These are phyloP conservation scores for Alternaria postmessia DNA, from an alignment of 2,329 filamentous ascomycete species.

Conservation along the genomic window DNA sequence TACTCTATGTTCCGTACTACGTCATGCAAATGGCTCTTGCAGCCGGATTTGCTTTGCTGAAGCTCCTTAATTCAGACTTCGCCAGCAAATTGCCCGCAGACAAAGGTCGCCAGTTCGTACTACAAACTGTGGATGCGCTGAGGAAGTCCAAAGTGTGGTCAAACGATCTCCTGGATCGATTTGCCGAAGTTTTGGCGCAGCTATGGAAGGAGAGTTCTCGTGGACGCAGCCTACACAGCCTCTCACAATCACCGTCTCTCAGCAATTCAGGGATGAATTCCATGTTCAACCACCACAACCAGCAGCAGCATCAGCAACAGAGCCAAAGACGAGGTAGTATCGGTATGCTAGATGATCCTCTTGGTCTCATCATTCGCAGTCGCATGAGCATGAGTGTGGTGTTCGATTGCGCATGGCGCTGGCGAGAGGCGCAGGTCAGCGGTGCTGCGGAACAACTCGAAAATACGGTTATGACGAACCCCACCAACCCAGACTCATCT, in stretches of 20 bases:
- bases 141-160: constrained; percentile 76
- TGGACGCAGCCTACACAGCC: constrained; percentile 48
- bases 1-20: constrained; percentile 76
- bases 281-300: constrained; percentile 43
- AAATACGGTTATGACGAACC: constrained; percentile 81
- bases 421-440: constrained; percentile 72
- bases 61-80: constrained; percentile 79
- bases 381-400: constrained; percentile 86
- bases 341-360: constrained; percentile 67
- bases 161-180: constrained; percentile 80
- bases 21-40: constrained; percentile 88
- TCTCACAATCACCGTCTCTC: constrained; percentile 49
- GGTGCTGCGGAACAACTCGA: constrained; percentile 58
- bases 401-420: constrained; percentile 85
- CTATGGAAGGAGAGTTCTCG: constrained; percentile 73
- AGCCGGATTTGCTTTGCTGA: constrained; percentile 78
- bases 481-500: constrained; percentile 81
- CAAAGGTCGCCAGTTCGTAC: constrained; percentile 72
- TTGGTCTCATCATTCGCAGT: constrained; percentile 83
- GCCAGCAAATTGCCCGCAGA: constrained; percentile 70
- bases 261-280: constrained; percentile 42
- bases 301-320: constrained; percentile 31
- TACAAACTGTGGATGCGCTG: constrained; percentile 74
- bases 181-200: constrained; percentile 86
- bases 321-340: constrained; percentile 38